A percentile compares a stretch with the other conserved stretches of the same genome.
Conservation (phyloP, 805 yeast genomes). For the Saturnispora serradocipensis region DNA sequence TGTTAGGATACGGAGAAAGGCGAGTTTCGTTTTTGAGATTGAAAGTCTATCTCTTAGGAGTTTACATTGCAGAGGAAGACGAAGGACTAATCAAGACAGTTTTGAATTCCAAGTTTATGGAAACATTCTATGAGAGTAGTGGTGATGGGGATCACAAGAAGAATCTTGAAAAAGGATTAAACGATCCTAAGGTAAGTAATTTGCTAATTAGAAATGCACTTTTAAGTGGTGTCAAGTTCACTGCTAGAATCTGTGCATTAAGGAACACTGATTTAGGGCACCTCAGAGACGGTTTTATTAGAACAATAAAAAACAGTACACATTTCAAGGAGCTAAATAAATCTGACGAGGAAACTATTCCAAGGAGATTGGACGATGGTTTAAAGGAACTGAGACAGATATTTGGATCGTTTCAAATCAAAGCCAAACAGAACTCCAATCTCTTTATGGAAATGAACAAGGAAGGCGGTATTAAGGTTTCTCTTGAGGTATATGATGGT, state of each 20-base stretch:
- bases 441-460: slow-evolving; percentile 47
- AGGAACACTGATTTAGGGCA: slow-evolving; percentile 90
- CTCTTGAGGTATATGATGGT: slow-evolving; percentile 7
- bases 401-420: slow-evolving; percentile 48
- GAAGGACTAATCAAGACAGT: slow-evolving; percentile 31
- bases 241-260: slow-evolving; percentile 74
- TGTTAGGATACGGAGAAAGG: slow-evolving; percentile 77
- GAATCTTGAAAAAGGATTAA: slow-evolving; percentile 35
- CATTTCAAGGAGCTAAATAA: slow-evolving; percentile 40
- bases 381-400: slow-evolving; percentile 54
- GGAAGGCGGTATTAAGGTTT: slow-evolving; percentile 38
- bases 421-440: slow-evolving; percentile 68
- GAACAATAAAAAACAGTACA: slow-evolving; percentile 65
- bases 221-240: slow-evolving; percentile 49
- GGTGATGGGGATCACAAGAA: slow-evolving; percentile 27
- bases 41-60: slow-evolving; percentile 81
- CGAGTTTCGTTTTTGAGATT: slow-evolving; percentile 73
- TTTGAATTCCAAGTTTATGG: slow-evolving; percentile 35
- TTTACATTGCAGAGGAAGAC: slow-evolving; percentile 65
- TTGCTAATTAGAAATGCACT: slow-evolving; percentile 49
- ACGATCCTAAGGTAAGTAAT: slow-evolving; percentile 43
- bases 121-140: slow-evolving; percentile 21
- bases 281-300: slow-evolving; percentile 78
- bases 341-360: slow-evolving; percentile 34
- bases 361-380: slow-evolving; percentile 32